phyloP scores from a whole-genome alignment of 2,329 filamentous ascomycete species.

The Colletotrichum sp. region DNA sequence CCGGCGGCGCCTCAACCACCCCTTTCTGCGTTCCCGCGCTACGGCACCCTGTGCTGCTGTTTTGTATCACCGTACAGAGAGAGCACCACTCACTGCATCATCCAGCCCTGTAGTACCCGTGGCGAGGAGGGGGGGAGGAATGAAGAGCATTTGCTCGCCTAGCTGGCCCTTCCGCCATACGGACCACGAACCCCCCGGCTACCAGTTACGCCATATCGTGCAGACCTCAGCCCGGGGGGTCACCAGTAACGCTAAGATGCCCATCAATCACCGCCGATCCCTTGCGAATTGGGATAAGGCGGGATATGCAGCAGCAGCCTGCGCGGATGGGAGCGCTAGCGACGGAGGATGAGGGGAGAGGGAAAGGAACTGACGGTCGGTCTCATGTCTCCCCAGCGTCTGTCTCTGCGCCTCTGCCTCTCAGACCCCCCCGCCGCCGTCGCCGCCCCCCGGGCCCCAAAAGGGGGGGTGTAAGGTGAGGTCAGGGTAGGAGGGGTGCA shows the following conservation, averaged over 20 bases:
- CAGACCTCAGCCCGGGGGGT: not conserved
- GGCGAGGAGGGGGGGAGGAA: conserved; percentile 1
- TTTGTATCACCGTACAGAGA: not conserved
- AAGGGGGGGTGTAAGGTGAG: not conserved
- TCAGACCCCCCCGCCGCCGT: not conserved
- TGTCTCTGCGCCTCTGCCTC: not conserved
- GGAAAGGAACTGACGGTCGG: not conserved
- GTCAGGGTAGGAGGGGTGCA: not conserved
- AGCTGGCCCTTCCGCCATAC: not conserved
- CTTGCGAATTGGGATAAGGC: conserved; percentile 1
- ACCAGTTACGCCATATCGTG: conserved; percentile 21
- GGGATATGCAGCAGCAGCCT: conserved; percentile 6
- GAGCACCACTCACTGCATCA: conserved; percentile 13
- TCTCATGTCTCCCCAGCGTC: not conserved
- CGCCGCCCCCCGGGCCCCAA: not conserved
- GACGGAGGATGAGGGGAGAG: not conserved
- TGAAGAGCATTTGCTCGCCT: not conserved
- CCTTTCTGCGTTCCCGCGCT: not conserved
- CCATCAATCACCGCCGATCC: conserved; percentile 23
- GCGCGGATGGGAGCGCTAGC: conserved; percentile 1
- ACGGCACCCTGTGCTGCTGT: not conserved
- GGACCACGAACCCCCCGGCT: not conserved
- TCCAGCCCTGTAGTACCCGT: conserved; percentile 17
- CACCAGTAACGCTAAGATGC: conserved; percentile 7
- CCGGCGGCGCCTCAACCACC: not conserved